Percentiles rank a stretch among this genome's conserved stretches.
phyloP scores from a whole-genome alignment of 192 early-diverging fungal genomes.

The Geosiphon pyriformis region DNA sequence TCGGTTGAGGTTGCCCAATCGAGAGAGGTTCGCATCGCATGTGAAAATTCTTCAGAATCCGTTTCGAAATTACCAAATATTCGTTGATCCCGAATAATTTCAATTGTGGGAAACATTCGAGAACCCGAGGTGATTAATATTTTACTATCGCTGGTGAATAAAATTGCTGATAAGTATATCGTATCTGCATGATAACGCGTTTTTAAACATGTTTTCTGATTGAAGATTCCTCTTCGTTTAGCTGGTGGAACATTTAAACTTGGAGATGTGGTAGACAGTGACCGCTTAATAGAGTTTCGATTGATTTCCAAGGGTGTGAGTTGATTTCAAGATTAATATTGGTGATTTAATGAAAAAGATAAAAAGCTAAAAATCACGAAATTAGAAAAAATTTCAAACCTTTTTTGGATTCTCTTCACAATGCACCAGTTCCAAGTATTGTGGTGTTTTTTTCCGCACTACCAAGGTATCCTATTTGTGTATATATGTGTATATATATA shows the following conservation, averaged over 20 bases:
- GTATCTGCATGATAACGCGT: slow-evolving; percentile 30
- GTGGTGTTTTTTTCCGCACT: slow-evolving; percentile 26
- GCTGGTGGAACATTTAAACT: not conserved
- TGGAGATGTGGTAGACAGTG: not conserved
- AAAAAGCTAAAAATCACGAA: not conserved
- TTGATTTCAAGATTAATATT: not conserved
- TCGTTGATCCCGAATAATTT: slow-evolving; percentile 17
- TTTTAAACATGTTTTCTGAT: slow-evolving; percentile 19
- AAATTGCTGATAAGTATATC: slow-evolving; percentile 36
- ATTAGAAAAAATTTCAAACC: slow-evolving; percentile 7
- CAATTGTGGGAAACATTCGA: slow-evolving; percentile 22
- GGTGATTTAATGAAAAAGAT: not conserved
- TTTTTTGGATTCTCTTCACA: slow-evolving; percentile 26
- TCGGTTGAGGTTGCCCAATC: slow-evolving; percentile 28
- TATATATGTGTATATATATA: too few species aligned
- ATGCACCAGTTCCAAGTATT: slow-evolving; percentile 24
- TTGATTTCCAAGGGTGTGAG: not conserved
- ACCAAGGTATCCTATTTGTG: slow-evolving; percentile 18
- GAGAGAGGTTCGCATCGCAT: slow-evolving; percentile 29
- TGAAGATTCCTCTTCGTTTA: slow-evolving; percentile 21
- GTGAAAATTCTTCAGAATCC: slow-evolving; percentile 28
- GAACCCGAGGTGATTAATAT: slow-evolving; percentile 29
- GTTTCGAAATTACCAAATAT: slow-evolving; percentile 25
- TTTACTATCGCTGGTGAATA: slow-evolving; percentile 41
- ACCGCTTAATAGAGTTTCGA: not conserved